Evolutionary conservation across 805 yeast species (phyloP).

Genomic region (Saccharomycopsis sp.): DNA sequence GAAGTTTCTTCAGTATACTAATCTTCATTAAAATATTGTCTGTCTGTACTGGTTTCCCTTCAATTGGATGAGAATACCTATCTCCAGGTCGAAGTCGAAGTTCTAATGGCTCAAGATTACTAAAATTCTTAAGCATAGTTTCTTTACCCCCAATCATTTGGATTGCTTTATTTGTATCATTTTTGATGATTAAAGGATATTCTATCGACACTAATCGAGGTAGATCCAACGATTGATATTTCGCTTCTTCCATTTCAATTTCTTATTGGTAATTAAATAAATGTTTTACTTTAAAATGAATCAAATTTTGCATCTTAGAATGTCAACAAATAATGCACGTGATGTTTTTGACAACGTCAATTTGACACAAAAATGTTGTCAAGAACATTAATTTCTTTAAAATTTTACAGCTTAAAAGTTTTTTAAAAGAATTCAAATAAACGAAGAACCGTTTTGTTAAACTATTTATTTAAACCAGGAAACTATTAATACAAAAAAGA

Average conservation of each 20-base stretch:
- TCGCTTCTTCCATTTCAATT: background rate
- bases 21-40: slow-evolving; percentile 25
- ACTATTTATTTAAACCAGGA: no score
- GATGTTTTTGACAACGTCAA: no score
- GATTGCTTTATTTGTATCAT: slow-evolving; percentile 54
- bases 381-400: no score
- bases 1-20: slow-evolving; percentile 19
- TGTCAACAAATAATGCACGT: no score
- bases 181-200: slow-evolving; percentile 60
- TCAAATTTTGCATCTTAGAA: no score
- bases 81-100: slow-evolving; percentile 27
- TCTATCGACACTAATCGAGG: slow-evolving; percentile 72
- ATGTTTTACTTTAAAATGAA: no score
- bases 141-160: slow-evolving; percentile 57
- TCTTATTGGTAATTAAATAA: no score
- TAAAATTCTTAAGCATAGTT: slow-evolving; percentile 32
- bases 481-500: no score
- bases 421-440: no score
- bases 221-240: slow-evolving; percentile 31
- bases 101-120: slow-evolving; percentile 24
- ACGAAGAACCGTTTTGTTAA: no score
- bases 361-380: no score
- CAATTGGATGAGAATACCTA: slow-evolving; percentile 24
- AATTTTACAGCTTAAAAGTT: no score
- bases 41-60: slow-evolving; percentile 11